Evolutionary conservation across 139 green algal genomes (phyloP), one percentile per base, ranked within the genome.

Genomic region (Micractinium conductrix): DNA sequence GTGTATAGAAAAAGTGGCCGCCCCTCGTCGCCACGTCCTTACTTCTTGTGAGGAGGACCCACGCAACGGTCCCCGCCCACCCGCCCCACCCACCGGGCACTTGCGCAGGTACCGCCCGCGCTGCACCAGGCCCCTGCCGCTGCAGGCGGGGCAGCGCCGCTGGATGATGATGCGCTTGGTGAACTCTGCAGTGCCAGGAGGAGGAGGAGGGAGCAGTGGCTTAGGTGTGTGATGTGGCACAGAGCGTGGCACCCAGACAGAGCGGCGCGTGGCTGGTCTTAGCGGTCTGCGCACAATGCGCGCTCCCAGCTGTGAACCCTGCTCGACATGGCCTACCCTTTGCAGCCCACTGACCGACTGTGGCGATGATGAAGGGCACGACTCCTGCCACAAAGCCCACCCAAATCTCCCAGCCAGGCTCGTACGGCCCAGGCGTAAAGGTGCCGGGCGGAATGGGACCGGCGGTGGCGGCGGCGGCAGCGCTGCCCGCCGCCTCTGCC

Each of bases 161-260:
- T 98, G 95, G 53, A 98, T 97, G 26, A 98, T 85, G 65, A 98
- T 96, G 24, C 95, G 93, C 82, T 97, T 97, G 33, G 88, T 87
- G 75, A 98, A 98, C 86, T 98, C 94, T 24, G 88, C 95, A 16
- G n/a, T n/a, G 58, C 58, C 5, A 35, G 22, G 5, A 35, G 58
- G 58, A 58, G 48, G 12, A 58, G 14, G 48, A 22, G 48, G 12
- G 48, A 10, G 14, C 48, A 58, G 48, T n/a, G n/a, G n/a, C n/a
- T n/a, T n/a, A n/a, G n/a, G n/a, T n/a, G n/a, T n/a, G n/a, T n/a
- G n/a, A n/a, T n/a, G n/a, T n/a, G n/a, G n/a, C n/a, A n/a, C n/a
- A n/a, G n/a, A n/a, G n/a, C n/a, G n/a, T n/a, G n/a, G n/a, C n/a
- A n/a, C n/a, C n/a, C n/a, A n/a, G n/a, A n/a, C n/a, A n/a, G n/a